A percentile compares a stretch with the other conserved stretches of the same genome.
phyloP scores from a whole-genome alignment of 257 asterid species.

The Prunella vulgaris region DNA sequence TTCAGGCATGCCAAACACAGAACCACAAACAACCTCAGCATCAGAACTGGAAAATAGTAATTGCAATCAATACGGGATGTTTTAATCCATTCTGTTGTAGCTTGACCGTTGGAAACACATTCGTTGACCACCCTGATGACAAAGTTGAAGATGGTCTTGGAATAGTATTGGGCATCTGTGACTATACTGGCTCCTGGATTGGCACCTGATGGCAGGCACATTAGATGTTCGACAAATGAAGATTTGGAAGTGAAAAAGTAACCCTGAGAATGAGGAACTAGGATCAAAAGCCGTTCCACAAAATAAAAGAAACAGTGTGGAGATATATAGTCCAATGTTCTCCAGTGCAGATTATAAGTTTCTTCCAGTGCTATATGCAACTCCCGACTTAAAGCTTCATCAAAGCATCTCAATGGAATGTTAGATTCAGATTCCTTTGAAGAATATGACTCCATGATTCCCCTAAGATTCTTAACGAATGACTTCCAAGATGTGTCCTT shows the following conservation, averaged over 20 bases:
- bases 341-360: slow-evolving; percentile 32
- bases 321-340: slow-evolving; percentile 33
- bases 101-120: neutral
- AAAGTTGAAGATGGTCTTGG: slow-evolving; percentile 3
- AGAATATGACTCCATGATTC: neutral
- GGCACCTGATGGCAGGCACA: slow-evolving; percentile 20
- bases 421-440: neutral
- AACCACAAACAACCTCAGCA: slow-evolving; percentile 40
- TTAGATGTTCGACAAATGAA: slow-evolving; percentile 39
- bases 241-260: slow-evolving; percentile 44
- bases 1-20: slow-evolving; percentile 40
- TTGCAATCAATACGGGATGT: neutral
- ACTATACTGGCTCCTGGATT: slow-evolving; percentile 13
- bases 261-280: slow-evolving; percentile 33
- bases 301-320: slow-evolving; percentile 60
- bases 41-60: slow-evolving; percentile 29
- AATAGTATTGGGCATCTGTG: neutral
- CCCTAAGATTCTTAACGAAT: slow-evolving; percentile 27
- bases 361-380: slow-evolving; percentile 34
- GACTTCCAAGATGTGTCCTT: slow-evolving; percentile 32
- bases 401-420: neutral
- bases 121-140: slow-evolving; percentile 11
- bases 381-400: slow-evolving; percentile 10
- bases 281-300: slow-evolving; percentile 43
- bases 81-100: slow-evolving; percentile 34